Percentiles rank a stretch among this genome's conserved stretches.
phyloP scores from a whole-genome alignment of 1,139 yeast species.

The Hansenula anomala region DNA sequence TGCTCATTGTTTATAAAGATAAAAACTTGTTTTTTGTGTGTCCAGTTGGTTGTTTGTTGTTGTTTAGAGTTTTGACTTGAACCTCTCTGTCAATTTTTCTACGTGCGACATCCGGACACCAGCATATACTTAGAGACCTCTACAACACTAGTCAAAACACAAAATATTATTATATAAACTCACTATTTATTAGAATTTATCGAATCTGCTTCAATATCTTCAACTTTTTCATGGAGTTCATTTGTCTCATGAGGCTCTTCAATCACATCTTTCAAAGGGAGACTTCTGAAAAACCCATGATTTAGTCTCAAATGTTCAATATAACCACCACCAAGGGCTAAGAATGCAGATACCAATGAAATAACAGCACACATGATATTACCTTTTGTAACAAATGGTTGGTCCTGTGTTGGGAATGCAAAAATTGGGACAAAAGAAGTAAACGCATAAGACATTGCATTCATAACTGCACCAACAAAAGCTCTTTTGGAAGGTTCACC shows the following conservation, averaged over 20 bases:
- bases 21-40: not conserved
- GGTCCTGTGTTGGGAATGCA: conserved; percentile 13
- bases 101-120: too few relatives aligned
- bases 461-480: conserved; percentile 19
- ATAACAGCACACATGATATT: conserved; percentile 11
- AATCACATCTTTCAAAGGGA: conserved; percentile 1
- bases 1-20: not conserved
- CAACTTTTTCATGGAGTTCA: too few relatives aligned
- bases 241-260: not conserved
- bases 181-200: too few relatives aligned
- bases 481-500: conserved; percentile 21
- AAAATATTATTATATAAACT: too few relatives aligned
- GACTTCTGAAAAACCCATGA: conserved; percentile 10
- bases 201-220: too few relatives aligned
- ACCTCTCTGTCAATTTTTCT: too few relatives aligned
- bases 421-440: conserved; percentile 16
- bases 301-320: conserved; percentile 6
- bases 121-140: too few relatives aligned
- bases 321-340: conserved; percentile 9
- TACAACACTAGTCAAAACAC: too few relatives aligned
- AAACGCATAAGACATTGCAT: conserved; percentile 14
- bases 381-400: conserved; percentile 15
- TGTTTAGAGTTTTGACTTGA: too few relatives aligned
- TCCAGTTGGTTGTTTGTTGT: too few relatives aligned
- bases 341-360: conserved; percentile 1